These are phyloP conservation scores for Shiraia sp. DNA, from an alignment of 2,329 filamentous ascomycete species.

Conservation along the genomic window DNA sequence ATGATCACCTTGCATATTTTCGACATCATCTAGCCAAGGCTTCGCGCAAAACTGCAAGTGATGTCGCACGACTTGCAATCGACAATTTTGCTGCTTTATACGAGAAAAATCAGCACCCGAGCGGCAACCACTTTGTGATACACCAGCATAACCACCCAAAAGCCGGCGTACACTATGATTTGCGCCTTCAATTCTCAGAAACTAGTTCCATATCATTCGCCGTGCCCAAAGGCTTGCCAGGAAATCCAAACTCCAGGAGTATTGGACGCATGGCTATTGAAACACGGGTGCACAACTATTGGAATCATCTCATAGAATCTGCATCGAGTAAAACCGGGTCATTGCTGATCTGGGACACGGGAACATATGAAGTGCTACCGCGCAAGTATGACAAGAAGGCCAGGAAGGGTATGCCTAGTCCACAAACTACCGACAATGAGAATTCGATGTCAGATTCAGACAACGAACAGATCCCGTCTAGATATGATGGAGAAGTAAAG, in stretches of 20 bases:
- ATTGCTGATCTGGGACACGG: constrained; percentile 52
- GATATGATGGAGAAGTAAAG: not conserved
- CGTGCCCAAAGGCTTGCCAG: constrained; percentile 50
- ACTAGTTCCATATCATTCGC: constrained; percentile 66
- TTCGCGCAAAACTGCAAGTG: constrained; percentile 17
- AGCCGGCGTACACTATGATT: constrained; percentile 70
- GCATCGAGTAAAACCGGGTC: constrained; percentile 49
- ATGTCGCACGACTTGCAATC: constrained; percentile 45
- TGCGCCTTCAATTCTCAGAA: constrained; percentile 70
- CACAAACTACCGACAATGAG: constrained; percentile 40
- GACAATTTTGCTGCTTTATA: constrained; percentile 53
- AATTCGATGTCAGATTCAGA: not conserved
- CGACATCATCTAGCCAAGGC: constrained; percentile 45
- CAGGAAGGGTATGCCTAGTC: constrained; percentile 17
- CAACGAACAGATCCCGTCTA: not conserved
- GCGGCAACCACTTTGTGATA: constrained; percentile 63
- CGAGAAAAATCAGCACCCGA: constrained; percentile 48
- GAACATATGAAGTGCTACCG: constrained; percentile 47
- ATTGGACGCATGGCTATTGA: constrained; percentile 50
- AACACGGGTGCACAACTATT: constrained; percentile 50
- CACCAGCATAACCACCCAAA: constrained; percentile 75
- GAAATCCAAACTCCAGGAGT: constrained; percentile 46
- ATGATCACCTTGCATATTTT: constrained; percentile 55
- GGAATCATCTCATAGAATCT: constrained; percentile 52
- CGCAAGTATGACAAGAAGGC: constrained; percentile 9